These are phyloP conservation scores for Kalmusia sp. DNA, from an alignment of 2,329 filamentous ascomycete genomes.

Conservation along the genomic window DNA sequence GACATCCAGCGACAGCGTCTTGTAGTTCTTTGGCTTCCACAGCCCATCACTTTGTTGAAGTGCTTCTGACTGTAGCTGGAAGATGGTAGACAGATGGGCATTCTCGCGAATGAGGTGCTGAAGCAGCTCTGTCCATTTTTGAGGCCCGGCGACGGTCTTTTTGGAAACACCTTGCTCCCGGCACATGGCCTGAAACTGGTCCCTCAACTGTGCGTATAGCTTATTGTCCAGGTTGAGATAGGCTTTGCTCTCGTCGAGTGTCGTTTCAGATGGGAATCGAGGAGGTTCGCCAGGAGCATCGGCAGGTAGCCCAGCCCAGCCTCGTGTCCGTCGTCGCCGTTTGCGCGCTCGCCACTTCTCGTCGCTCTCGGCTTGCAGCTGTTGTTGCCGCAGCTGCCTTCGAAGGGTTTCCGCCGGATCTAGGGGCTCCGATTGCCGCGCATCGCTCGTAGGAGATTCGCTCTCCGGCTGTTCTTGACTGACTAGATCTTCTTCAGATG, in stretches of 20 bases:
- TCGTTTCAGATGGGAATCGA: conserved; percentile 83
- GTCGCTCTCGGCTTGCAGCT: conserved; percentile 65
- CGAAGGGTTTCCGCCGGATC: conserved; percentile 32
- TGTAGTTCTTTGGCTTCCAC: conserved; percentile 57
- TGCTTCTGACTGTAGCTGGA: conserved; percentile 64
- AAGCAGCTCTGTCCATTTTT: conserved; percentile 76
- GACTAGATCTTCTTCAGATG: conserved; percentile 9
- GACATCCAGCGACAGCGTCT: conserved; percentile 75
- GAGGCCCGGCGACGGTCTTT: conserved; percentile 76
- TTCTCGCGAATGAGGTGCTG: conserved; percentile 70
- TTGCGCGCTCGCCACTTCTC: conserved; percentile 70
- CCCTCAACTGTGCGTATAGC: conserved; percentile 69
- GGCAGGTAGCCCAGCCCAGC: conserved; percentile 71
- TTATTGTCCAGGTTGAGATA: conserved; percentile 70
- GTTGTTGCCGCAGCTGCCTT: conserved; percentile 37
- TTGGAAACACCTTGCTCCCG: conserved; percentile 71
- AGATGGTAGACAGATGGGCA: conserved; percentile 67
- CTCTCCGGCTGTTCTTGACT: neutral
- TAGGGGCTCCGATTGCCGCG: conserved; percentile 15
- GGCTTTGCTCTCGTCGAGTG: conserved; percentile 77
- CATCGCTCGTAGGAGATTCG: neutral
- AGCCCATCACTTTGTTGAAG: conserved; percentile 49
- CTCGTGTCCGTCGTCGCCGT: conserved; percentile 70
- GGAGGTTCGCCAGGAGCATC: conserved; percentile 72
- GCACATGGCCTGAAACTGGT: conserved; percentile 75